These are phyloP conservation scores for Picea glauca DNA, from an alignment of 75 land plant genomes.

Conservation along the genomic window DNA sequence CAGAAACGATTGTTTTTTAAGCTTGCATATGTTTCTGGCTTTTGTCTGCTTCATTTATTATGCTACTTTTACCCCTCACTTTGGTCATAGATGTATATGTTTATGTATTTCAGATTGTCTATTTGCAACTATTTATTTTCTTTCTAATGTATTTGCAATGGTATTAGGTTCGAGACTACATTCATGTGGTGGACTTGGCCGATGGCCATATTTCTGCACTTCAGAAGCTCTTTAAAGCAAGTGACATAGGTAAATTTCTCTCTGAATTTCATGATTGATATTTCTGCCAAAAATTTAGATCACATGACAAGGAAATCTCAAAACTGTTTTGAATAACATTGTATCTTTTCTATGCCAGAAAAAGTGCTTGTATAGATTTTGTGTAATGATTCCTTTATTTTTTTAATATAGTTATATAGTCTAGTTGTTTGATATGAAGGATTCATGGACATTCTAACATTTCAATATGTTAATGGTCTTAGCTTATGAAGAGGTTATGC, in stretches of 20 bases:
- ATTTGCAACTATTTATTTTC: not conserved
- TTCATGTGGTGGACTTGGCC: constrained; percentile 89
- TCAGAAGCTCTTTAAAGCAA: constrained; percentile 47
- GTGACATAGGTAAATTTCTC: constrained; percentile 33
- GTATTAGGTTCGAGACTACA: constrained; percentile 79
- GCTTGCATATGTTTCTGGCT: not conserved
- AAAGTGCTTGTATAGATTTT: not conserved
- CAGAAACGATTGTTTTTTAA: not conserved
- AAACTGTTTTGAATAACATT: not conserved
- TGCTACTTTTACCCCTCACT: not conserved
- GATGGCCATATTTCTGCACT: constrained; percentile 82
- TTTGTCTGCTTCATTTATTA: not conserved
- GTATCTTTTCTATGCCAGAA: not conserved
- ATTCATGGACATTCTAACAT: too few species aligned
- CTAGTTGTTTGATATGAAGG: too few species aligned
- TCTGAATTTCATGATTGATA: not conserved
- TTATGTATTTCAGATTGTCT: not conserved
- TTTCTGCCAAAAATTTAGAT: not conserved
- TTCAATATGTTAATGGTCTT: too few species aligned
- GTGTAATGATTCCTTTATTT: not conserved
- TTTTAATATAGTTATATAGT: not conserved
- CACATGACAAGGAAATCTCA: not conserved
- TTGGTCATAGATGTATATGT: not conserved
- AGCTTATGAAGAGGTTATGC: too few species aligned
- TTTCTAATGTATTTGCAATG: not conserved